Percentiles rank a stretch among this genome's conserved stretches.
These are phyloP conservation scores for Ustilago curta DNA, from an alignment of 1,284 basidiomycete genomes.

Conservation along the genomic window DNA sequence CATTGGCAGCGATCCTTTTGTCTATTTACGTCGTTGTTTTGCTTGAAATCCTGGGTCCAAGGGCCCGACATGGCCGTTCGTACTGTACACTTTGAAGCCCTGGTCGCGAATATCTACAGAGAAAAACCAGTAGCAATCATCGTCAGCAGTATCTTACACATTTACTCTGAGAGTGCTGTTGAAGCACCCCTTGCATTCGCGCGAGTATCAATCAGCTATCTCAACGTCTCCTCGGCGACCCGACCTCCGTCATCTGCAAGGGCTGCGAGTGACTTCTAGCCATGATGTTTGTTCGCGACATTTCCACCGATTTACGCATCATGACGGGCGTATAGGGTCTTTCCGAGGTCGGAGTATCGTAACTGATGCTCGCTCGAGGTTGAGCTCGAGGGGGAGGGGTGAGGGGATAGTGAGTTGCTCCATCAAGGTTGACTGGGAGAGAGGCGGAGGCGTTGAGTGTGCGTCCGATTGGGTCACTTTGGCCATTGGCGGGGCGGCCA, in stretches of 20 bases:
- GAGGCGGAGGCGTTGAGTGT: constrained; percentile 14
- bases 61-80: background rate
- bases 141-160: constrained; percentile 2
- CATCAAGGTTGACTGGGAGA: constrained; percentile 15
- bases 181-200: constrained; percentile 3
- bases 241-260: background rate
- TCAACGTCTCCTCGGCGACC: constrained; percentile 1
- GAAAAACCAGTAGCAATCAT: background rate
- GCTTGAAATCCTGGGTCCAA: too few species aligned
- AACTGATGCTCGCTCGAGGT: constrained; percentile 29
- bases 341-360: background rate
- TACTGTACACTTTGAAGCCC: background rate
- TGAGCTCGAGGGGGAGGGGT: constrained; percentile 27
- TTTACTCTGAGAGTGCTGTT: constrained; percentile 1
- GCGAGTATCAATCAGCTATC: too few species aligned
- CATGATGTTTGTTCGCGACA: constrained; percentile 22
- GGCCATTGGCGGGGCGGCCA: constrained; percentile 6
- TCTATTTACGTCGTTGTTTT: too few species aligned
- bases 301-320: constrained; percentile 25
- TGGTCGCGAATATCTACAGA: background rate
- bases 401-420: constrained; percentile 11
- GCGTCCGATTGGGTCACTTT: constrained; percentile 5
- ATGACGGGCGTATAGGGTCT: constrained; percentile 32
- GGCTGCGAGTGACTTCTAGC: constrained; percentile 27
- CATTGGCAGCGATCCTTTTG: too few species aligned